phyloP scores from a whole-genome alignment of 2,329 filamentous ascomycete species.

The Clonostachys sp. region DNA sequence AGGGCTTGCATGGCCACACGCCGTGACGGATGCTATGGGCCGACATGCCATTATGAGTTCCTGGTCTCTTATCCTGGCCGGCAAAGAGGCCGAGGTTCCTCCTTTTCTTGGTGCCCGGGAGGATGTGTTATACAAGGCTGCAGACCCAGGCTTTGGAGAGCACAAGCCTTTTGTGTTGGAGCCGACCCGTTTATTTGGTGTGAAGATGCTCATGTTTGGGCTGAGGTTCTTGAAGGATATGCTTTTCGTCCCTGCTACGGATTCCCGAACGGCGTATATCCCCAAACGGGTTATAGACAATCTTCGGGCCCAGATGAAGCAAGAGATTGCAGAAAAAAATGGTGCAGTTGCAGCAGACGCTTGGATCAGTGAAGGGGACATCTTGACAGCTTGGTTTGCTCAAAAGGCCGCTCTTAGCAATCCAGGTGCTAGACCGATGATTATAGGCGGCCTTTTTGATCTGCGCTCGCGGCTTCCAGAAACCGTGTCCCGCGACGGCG shows the following conservation, averaged over 20 bases:
- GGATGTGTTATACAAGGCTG: slow-evolving; percentile 22
- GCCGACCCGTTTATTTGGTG: not conserved
- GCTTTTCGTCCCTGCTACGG: slow-evolving; percentile 17
- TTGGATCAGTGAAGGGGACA: slow-evolving; percentile 41
- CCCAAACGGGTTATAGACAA: slow-evolving; percentile 12
- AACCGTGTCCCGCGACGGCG: slow-evolving; percentile 7
- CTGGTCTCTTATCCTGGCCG: slow-evolving; percentile 40
- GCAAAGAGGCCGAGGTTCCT: slow-evolving; percentile 31
- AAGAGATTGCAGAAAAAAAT: not conserved
- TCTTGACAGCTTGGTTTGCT: slow-evolving; percentile 34
- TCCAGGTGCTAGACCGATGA: slow-evolving; percentile 12
- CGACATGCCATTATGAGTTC: slow-evolving; percentile 31
- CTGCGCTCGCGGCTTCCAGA: slow-evolving; percentile 14
- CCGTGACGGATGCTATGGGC: slow-evolving; percentile 40
- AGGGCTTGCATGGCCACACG: slow-evolving; percentile 39
- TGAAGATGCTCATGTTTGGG: not conserved
- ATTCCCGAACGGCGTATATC: slow-evolving; percentile 31
- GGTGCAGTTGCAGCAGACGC: slow-evolving; percentile 4
- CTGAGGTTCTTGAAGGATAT: slow-evolving; percentile 22
- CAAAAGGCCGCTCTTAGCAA: slow-evolving; percentile 11
- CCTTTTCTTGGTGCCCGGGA: slow-evolving; percentile 22
- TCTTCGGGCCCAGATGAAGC: slow-evolving; percentile 1
- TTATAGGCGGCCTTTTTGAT: slow-evolving; percentile 16
- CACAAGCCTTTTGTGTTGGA: not conserved
- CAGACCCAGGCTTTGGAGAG: slow-evolving; percentile 9